These are phyloP conservation scores for Trichoderma oligosporum DNA, from an alignment of 2,329 filamentous ascomycete genomes.

Conservation along the genomic window DNA sequence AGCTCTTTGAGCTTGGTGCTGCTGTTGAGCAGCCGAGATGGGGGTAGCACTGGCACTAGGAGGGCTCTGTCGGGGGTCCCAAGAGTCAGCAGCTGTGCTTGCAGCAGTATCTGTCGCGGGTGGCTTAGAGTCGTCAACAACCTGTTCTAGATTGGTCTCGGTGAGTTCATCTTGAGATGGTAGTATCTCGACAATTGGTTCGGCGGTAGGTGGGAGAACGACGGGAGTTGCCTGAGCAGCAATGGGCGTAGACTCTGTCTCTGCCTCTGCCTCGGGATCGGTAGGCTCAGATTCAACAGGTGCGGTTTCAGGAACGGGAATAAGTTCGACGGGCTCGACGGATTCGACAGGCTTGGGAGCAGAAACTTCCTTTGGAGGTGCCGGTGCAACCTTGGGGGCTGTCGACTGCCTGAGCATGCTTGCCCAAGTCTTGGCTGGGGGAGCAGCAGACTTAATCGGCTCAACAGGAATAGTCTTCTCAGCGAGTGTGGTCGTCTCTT, in stretches of 20 bases:
- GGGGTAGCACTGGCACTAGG: constrained; percentile 63
- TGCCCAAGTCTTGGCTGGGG: constrained; percentile 63
- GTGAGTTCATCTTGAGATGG: constrained; percentile 81
- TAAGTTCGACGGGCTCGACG: constrained; percentile 23
- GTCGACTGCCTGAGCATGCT: constrained; percentile 66
- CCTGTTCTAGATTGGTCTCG: constrained; percentile 85
- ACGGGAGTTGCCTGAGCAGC: constrained; percentile 31
- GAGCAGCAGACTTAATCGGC: constrained; percentile 37
- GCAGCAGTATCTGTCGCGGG: constrained; percentile 77
- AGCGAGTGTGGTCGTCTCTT: constrained; percentile 33
- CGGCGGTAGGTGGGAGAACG: constrained; percentile 33
- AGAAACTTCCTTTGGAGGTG: constrained; percentile 48
- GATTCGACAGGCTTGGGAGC: constrained; percentile 40
- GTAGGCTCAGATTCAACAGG: constrained; percentile 36
- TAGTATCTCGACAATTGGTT: constrained; percentile 54
- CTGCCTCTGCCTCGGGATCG: constrained; percentile 33
- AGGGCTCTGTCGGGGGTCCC: constrained; percentile 64
- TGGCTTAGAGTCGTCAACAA: constrained; percentile 76
- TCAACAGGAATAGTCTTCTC: constrained; percentile 36
- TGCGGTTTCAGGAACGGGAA: constrained; percentile 29
- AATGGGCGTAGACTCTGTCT: constrained; percentile 35
- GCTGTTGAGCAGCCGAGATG: constrained; percentile 59
- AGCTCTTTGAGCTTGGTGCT: constrained; percentile 53
- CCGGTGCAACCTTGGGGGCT: constrained; percentile 54
- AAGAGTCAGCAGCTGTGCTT: constrained; percentile 83